Evolutionary conservation across 306 rosid genomes (phyloP), one percentile per base, ranked within the genome.

Genomic region (Heteromeles arbutifolia): DNA sequence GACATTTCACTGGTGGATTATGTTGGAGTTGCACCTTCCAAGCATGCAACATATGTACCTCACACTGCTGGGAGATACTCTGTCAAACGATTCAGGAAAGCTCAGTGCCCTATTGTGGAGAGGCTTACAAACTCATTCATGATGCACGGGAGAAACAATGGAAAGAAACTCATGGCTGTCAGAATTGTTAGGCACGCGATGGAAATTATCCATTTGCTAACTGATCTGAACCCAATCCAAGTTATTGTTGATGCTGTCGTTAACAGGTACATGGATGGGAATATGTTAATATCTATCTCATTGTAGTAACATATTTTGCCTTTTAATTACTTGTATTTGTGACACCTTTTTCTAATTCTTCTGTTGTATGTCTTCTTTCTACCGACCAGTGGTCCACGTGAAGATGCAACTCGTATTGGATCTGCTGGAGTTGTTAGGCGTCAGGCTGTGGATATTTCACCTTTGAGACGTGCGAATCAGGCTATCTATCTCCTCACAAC

Each of bases 391-490:
- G 88, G 88, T 4, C 88, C 88, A 53, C 68, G 85, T 82, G 54
- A 48, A 48, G 54, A 48, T 17, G 54, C 54, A 48, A 48, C 54
- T 48, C 54, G 54, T 17, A 48, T 48, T 48, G 54, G 54, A 48
- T 48, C 54, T 48, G 54, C 54, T 5, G 54, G 54, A 1, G 54
- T 48, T 72, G 86, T 82, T n/a, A 82, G 88, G 53, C 86, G 88
- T 72, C 88, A 82, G 76, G 88, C 88, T 1, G 88, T 82, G 76
- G 86, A 85, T 79, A 85, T 85, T 72, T 85, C 86, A 64, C 88
- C 86, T 48, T 54, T 82, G 52, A 76, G 88, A 2, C 88, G 86
- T 18, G 85, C 82, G 34, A 82, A 85, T 72, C 84, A 85, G 74
- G 88, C 88, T 5, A 79, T 79, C 74, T 85, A 85, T 58, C 88